phyloP scores from a whole-genome alignment of 345 rosid genomes.

The Boechera stricta region DNA sequence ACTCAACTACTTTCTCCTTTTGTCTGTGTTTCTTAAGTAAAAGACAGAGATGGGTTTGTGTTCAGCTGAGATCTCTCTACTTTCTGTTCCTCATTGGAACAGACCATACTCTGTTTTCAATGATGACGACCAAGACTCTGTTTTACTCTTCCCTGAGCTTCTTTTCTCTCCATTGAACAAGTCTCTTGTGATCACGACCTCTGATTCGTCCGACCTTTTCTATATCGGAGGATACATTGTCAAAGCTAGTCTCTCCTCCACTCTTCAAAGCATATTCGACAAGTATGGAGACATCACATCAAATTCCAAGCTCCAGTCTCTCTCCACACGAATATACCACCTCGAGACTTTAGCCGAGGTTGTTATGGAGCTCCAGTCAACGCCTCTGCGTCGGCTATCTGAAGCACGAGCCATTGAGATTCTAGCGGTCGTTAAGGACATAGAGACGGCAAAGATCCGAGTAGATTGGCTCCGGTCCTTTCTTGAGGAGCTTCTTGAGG shows the following conservation, averaged over 20 bases:
- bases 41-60: constrained; percentile 34
- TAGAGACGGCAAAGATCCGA: constrained; percentile 37
- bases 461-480: constrained; percentile 33
- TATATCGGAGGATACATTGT: constrained; percentile 33
- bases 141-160: constrained; percentile 40
- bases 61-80: constrained; percentile 23
- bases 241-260: constrained; percentile 18
- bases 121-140: constrained; percentile 18
- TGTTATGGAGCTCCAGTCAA: constrained; percentile 31
- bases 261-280: constrained; percentile 37
- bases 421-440: constrained; percentile 27
- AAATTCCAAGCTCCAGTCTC: constrained; percentile 33
- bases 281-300: constrained; percentile 42
- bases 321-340: constrained; percentile 35
- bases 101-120: constrained; percentile 24
- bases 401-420: neutral
- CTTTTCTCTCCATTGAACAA: constrained; percentile 30
- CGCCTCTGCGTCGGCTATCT: constrained; percentile 10
- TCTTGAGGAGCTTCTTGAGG: constrained; percentile 53
- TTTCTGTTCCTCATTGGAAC: constrained; percentile 27
- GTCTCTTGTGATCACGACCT: constrained; percentile 21
- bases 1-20: neutral
- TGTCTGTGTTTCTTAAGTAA: neutral
- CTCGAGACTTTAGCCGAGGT: constrained; percentile 37
- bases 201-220: constrained; percentile 3